These are phyloP conservation scores for Boletus barrowsii DNA, from an alignment of 768 basidiomycete species.

Conservation along the genomic window DNA sequence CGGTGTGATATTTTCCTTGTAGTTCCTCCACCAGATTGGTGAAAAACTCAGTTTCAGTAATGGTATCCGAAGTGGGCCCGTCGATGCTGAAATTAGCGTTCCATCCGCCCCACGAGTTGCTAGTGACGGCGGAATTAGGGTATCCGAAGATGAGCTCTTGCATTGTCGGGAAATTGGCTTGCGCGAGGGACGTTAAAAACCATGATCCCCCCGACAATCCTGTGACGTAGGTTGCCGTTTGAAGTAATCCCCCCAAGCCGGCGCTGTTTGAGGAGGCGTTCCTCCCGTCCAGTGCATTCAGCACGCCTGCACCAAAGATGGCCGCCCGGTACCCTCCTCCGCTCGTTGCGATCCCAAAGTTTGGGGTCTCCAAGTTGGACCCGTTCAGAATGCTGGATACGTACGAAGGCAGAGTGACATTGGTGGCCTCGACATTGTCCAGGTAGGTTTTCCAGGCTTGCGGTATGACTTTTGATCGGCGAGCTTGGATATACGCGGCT, in stretches of 20 bases:
- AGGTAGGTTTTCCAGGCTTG: slow-evolving; percentile 41
- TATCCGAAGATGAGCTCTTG: slow-evolving; percentile 38
- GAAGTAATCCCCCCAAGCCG: slow-evolving; percentile 51
- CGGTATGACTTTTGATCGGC: slow-evolving; percentile 35
- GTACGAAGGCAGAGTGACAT: slow-evolving; percentile 32
- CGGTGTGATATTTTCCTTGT: slow-evolving; percentile 29
- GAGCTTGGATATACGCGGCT: slow-evolving; percentile 33
- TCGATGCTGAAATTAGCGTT: slow-evolving; percentile 21
- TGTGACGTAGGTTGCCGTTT: slow-evolving; percentile 49
- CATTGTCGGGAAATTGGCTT: slow-evolving; percentile 40
- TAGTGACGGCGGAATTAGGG: slow-evolving; percentile 8
- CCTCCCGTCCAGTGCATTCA: slow-evolving; percentile 48
- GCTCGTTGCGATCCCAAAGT: slow-evolving; percentile 47
- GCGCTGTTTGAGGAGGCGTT: slow-evolving; percentile 40
- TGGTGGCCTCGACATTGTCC: slow-evolving; percentile 33
- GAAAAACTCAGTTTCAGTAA: slow-evolving; percentile 17
- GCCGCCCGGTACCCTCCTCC: slow-evolving; percentile 61
- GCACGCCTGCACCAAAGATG: slow-evolving; percentile 49
- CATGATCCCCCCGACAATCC: slow-evolving; percentile 48
- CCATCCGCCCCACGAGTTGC: slow-evolving; percentile 35
- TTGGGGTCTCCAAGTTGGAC: slow-evolving; percentile 27
- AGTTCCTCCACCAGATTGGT: slow-evolving; percentile 24
- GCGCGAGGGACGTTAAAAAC: slow-evolving; percentile 38
- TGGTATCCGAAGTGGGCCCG: slow-evolving; percentile 18
- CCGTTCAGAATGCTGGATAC: slow-evolving; percentile 31